phyloP scores from a whole-genome alignment of 2,329 filamentous ascomycete genomes.

The Fusarium pilosicola region DNA sequence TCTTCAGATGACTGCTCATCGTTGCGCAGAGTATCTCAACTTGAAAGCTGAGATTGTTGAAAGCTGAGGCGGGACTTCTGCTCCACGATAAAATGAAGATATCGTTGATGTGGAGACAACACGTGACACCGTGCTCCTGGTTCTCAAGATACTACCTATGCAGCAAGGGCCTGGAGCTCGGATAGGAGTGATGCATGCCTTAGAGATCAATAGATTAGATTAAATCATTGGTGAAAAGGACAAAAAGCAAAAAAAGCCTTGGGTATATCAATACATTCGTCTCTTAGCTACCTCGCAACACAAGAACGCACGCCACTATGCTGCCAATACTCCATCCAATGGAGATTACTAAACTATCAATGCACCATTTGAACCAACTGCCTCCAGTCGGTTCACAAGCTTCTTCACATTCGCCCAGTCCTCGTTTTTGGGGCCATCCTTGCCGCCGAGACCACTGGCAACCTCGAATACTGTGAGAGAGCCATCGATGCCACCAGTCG shows the following conservation, averaged over 20 bases:
- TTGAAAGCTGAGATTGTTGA: neutral
- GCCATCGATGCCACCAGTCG: slow-evolving; percentile 91
- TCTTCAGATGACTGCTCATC: neutral
- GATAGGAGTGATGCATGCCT: neutral
- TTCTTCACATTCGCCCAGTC: slow-evolving; percentile 96
- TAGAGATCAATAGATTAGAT: neutral
- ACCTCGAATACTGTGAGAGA: slow-evolving; percentile 95
- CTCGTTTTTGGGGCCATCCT: slow-evolving; percentile 82
- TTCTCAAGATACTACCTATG: neutral
- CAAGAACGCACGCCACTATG: slow-evolving; percentile 26
- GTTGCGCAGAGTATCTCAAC: neutral
- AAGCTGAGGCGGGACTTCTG: neutral
- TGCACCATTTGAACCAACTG: slow-evolving; percentile 61
- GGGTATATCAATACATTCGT: slow-evolving; percentile 42
- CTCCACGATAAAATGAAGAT: slow-evolving; percentile 16
- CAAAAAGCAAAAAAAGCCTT: neutral
- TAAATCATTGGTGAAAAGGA: no score
- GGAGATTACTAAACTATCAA: slow-evolving; percentile 50
- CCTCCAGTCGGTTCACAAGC: slow-evolving; percentile 80
- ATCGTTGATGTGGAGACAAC: slow-evolving; percentile 12
- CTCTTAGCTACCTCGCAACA: slow-evolving; percentile 29
- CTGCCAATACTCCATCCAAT: slow-evolving; percentile 30
- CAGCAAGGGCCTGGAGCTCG: neutral
- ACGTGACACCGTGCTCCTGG: slow-evolving; percentile 17
- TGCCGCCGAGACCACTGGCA: slow-evolving; percentile 81